These are phyloP conservation scores for Tuber melanosporum DNA, from an alignment of 495 filamentous ascomycete genomes.

Conservation along the genomic window DNA sequence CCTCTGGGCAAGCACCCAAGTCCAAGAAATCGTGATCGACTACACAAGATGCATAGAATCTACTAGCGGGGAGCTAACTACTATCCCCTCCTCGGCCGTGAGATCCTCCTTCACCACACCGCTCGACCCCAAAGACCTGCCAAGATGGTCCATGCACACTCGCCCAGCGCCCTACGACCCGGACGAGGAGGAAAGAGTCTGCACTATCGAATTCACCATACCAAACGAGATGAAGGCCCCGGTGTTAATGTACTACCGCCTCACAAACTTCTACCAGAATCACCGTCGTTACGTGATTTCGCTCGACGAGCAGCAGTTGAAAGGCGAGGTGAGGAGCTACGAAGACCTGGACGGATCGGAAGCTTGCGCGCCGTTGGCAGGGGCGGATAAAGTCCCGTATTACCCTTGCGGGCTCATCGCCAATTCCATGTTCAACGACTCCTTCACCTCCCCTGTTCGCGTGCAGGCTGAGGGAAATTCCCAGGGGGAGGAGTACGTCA, in stretches of 20 bases:
- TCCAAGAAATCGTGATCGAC: constrained; percentile 84
- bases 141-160: constrained; percentile 25
- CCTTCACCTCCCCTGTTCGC: constrained; percentile 58
- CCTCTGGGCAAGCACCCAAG: constrained; percentile 71
- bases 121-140: constrained; percentile 39
- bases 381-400: constrained; percentile 57
- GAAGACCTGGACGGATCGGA: constrained; percentile 54
- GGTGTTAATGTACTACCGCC: constrained; percentile 83
- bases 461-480: constrained; percentile 46
- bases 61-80: constrained; percentile 41
- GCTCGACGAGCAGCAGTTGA: constrained; percentile 72
- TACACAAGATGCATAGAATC: constrained; percentile 66
- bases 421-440: constrained; percentile 96
- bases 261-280: constrained; percentile 99
- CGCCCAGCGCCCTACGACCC: constrained; percentile 4
- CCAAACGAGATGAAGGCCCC: constrained; percentile 71
- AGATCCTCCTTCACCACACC: constrained; percentile 59
- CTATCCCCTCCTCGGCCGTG: constrained; percentile 54
- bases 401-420: constrained; percentile 96
- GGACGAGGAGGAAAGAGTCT: constrained; percentile 44
- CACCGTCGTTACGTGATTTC: constrained; percentile 93
- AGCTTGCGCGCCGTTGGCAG: constrained; percentile 67
- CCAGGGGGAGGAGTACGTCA: constrained; percentile 52
- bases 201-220: constrained; percentile 67
- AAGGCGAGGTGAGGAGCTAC: constrained; percentile 60